These are phyloP conservation scores for Tolypocladium inflatum DNA, from an alignment of 2,329 filamentous ascomycete genomes.

Conservation along the genomic window DNA sequence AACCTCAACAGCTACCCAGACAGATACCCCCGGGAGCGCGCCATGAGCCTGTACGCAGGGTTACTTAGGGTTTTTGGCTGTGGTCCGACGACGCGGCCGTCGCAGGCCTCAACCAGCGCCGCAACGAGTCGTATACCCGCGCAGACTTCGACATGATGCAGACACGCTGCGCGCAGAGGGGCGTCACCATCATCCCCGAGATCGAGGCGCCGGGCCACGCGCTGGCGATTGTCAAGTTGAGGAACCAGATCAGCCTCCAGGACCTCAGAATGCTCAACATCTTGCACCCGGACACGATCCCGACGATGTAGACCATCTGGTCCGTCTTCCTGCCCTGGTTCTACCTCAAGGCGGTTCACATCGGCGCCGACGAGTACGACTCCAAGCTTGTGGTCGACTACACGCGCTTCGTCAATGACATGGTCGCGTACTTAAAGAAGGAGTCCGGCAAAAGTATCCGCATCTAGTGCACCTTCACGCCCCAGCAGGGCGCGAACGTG, in stretches of 20 bases:
- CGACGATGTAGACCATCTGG: conserved; percentile 40
- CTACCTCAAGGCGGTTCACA: conserved; percentile 37
- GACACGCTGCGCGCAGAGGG: no score
- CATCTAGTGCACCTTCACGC: conserved; percentile 38
- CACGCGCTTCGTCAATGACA: conserved; percentile 35
- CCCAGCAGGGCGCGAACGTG: conserved; percentile 5
- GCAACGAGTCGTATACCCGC: no score
- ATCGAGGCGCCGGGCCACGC: no score
- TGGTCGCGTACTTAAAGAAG: conserved; percentile 30
- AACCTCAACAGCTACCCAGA: conserved; percentile 38
- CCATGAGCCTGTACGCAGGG: conserved; percentile 40
- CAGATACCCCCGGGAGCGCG: conserved; percentile 42
- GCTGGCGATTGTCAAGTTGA: no score
- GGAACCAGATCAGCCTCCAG: conserved; percentile 24
- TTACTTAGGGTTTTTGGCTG: conserved; percentile 12
- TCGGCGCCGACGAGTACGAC: conserved; percentile 45
- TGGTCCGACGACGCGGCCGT: no score
- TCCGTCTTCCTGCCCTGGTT: conserved; percentile 44
- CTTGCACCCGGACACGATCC: conserved; percentile 36
- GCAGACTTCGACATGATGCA: no score
- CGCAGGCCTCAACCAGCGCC: no score
- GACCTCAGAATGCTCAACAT: conserved; percentile 39
- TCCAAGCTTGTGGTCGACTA: conserved; percentile 33
- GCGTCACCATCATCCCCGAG: no score
- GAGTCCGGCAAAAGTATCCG: conserved; percentile 31